Conservation (phyloP, 2,329 filamentous ascomycete species). For the Diaporthe citri region DNA sequence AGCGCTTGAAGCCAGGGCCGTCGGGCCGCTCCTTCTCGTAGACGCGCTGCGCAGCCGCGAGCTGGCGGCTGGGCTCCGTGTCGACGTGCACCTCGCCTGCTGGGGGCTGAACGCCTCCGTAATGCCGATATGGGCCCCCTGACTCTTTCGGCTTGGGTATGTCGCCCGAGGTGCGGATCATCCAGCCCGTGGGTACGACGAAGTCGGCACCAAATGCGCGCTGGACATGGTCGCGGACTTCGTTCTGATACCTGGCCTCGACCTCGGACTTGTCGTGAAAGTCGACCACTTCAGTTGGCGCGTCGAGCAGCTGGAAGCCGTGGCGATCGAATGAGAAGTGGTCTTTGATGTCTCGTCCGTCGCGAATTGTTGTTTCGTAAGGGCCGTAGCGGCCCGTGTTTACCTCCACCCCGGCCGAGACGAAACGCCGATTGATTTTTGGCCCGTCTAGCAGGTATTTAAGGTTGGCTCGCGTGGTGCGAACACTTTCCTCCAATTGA, state of each 20-base stretch:
- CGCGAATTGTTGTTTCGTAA: slow-evolving; percentile 36
- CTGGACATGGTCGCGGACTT: slow-evolving; percentile 9
- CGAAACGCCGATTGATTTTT: slow-evolving; percentile 40
- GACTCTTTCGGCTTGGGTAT: slow-evolving; percentile 25
- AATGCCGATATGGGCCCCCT: slow-evolving; percentile 36
- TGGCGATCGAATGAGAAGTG: slow-evolving; percentile 37
- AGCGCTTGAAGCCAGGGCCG: slow-evolving; percentile 39
- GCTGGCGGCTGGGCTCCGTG: slow-evolving; percentile 39
- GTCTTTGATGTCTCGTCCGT: slow-evolving; percentile 38
- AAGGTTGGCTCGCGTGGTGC: background rate
- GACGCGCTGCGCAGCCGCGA: slow-evolving; percentile 26
- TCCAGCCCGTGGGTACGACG: slow-evolving; percentile 36
- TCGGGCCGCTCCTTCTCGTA: slow-evolving; percentile 28
- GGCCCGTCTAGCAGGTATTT: slow-evolving; percentile 7
- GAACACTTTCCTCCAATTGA: background rate
- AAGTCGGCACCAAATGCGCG: slow-evolving; percentile 36
- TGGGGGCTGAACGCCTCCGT: slow-evolving; percentile 38
- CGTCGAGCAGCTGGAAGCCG: slow-evolving; percentile 5
- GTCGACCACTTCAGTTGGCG: background rate
- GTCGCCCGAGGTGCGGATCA: slow-evolving; percentile 40
- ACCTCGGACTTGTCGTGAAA: slow-evolving; percentile 3
- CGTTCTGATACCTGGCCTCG: background rate
- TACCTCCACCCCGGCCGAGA: slow-evolving; percentile 39
- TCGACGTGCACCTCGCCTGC: slow-evolving; percentile 41
- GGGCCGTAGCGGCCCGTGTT: slow-evolving; percentile 40